phyloP scores from a whole-genome alignment of 2,329 filamentous ascomycete genomes.

The Zopfia rhizophila region DNA sequence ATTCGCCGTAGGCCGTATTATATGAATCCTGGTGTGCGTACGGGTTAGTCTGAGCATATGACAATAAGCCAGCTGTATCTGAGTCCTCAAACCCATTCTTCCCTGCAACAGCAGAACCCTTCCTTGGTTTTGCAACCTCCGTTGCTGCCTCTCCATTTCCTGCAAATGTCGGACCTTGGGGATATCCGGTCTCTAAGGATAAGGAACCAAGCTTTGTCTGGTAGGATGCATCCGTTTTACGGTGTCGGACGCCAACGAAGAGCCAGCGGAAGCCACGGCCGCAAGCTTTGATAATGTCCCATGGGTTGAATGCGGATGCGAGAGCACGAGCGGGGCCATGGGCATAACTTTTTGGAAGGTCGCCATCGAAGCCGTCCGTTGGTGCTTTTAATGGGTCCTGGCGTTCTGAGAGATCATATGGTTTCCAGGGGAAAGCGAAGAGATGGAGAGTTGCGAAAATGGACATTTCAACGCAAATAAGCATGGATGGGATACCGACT shows the following conservation, averaged over 20 bases:
- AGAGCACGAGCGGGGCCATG: slow-evolving; percentile 74
- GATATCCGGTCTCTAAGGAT: slow-evolving; percentile 27
- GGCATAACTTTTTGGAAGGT: slow-evolving; percentile 57
- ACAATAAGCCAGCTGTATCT: slow-evolving; percentile 35
- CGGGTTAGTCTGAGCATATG: slow-evolving; percentile 37
- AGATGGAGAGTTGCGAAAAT: slow-evolving; percentile 81
- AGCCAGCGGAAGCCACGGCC: slow-evolving; percentile 83
- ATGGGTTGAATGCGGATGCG: slow-evolving; percentile 78
- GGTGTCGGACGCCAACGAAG: slow-evolving; percentile 74
- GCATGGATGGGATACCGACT: slow-evolving; percentile 79
- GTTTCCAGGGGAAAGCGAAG: slow-evolving; percentile 82
- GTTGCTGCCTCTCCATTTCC: slow-evolving; percentile 32
- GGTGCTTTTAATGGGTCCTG: slow-evolving; percentile 34
- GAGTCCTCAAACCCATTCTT: slow-evolving; percentile 38
- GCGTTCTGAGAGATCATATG: slow-evolving; percentile 64
- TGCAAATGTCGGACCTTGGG: slow-evolving; percentile 33
- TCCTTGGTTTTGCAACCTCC: slow-evolving; percentile 18
- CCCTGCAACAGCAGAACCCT: slow-evolving; percentile 10
- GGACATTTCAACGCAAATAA: slow-evolving; percentile 87
- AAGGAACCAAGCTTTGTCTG: slow-evolving; percentile 42
- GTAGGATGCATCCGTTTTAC: slow-evolving; percentile 58
- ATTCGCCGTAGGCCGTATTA: slow-evolving; percentile 22
- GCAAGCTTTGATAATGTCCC: slow-evolving; percentile 84
- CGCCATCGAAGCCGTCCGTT: slow-evolving; percentile 21
- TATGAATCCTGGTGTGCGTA: slow-evolving; percentile 27